phyloP scores from a whole-genome alignment of 805 yeast genomes.

The Metschnikowia drakensbergensis region DNA sequence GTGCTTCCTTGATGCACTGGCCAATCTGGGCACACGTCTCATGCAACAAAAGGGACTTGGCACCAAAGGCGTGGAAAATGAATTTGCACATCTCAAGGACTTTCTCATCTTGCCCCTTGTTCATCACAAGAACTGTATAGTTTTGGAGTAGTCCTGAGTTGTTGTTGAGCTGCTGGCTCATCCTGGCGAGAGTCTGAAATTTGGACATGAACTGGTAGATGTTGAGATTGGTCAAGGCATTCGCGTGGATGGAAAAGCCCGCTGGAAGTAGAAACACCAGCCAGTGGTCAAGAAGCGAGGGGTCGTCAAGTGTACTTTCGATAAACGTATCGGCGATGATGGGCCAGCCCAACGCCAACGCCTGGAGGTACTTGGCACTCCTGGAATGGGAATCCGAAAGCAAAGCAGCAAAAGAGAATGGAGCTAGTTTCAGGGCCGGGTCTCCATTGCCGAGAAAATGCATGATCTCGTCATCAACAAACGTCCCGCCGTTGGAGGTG shows the following conservation, averaged over 20 bases:
- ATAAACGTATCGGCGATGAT: conserved; percentile 58
- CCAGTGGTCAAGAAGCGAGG: conserved; percentile 37
- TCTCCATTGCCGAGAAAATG: conserved; percentile 18
- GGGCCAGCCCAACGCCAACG: conserved; percentile 85
- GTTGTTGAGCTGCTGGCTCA: conserved; percentile 42
- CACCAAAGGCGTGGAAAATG: conserved; percentile 46
- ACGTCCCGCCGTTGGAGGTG: conserved; percentile 38
- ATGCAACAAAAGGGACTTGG: conserved; percentile 21
- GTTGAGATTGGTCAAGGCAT: conserved; percentile 46
- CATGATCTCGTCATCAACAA: conserved; percentile 35
- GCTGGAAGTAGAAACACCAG: conserved; percentile 61
- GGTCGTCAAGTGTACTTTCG: conserved; percentile 41
- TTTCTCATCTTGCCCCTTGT: conserved; percentile 27
- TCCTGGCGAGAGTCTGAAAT: conserved; percentile 23
- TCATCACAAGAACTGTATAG: conserved; percentile 33
- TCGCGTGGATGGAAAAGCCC: conserved; percentile 55
- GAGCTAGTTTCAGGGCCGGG: conserved; percentile 21
- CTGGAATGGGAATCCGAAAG: conserved; percentile 56
- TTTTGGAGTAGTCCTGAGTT: conserved; percentile 35
- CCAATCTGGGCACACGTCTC: conserved; percentile 1
- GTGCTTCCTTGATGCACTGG: neutral
- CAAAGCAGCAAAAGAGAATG: conserved; percentile 58
- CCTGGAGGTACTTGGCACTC: conserved; percentile 73
- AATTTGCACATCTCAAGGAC: conserved; percentile 38
- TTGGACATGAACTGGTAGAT: conserved; percentile 41